A percentile compares a stretch with the other conserved stretches of the same genome.
phyloP scores from a whole-genome alignment of 768 basidiomycete genomes.

The Fistulinella prunicolor region DNA sequence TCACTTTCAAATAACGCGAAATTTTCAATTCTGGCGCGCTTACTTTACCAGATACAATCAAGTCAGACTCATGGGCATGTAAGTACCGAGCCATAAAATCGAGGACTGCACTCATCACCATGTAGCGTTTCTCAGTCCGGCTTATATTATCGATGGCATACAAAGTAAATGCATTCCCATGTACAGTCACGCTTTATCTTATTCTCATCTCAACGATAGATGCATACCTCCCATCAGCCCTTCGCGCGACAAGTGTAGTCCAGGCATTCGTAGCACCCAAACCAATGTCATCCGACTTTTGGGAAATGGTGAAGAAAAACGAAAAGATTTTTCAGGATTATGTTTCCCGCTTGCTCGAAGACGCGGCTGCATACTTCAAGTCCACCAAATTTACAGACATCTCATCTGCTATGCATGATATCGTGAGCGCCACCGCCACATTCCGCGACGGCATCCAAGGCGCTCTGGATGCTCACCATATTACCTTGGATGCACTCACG shows the following conservation, averaged over 20 bases:
- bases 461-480: slow-evolving; percentile 1
- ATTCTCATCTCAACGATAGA: not conserved
- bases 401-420: slow-evolving; percentile 1
- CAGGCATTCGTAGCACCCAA: not conserved
- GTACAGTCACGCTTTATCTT: not conserved
- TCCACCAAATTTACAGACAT: slow-evolving; percentile 10
- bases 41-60: not conserved
- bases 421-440: slow-evolving; percentile 9
- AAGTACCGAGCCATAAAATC: not conserved
- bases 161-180: not conserved
- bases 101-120: not conserved
- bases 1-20: too few species aligned
- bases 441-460: slow-evolving; percentile 12
- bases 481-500: slow-evolving; percentile 7
- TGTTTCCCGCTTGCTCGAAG: slow-evolving; percentile 5
- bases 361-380: not conserved
- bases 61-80: not conserved
- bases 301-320: slow-evolving; percentile 7
- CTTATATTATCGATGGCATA: not conserved
- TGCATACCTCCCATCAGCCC: not conserved
- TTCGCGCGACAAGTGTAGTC: not conserved
- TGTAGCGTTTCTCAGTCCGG: not conserved
- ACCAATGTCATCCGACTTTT: slow-evolving; percentile 6
- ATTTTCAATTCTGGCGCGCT: too few species aligned
- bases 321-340: slow-evolving; percentile 1